Evolutionary conservation across 352 stramenopile genomes (phyloP).

Genomic region (Phytophthora palmivora): DNA sequence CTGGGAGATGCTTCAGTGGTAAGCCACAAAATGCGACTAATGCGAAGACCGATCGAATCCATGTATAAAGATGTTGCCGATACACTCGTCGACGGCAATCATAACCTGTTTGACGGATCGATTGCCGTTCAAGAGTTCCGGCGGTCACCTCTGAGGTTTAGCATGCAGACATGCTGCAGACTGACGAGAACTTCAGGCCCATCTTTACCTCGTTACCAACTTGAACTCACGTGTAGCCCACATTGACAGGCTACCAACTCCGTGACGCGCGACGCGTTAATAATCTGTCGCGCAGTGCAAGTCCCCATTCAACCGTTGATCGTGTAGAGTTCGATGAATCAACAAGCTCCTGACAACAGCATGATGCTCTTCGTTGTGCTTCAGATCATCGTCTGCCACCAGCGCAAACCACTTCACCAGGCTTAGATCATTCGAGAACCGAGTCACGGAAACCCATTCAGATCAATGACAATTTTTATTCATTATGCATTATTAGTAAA

Average conservation of each 20-base stretch:
- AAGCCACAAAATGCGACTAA: slow-evolving; percentile 3
- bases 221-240: slow-evolving; percentile 3
- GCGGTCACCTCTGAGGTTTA: slow-evolving; percentile 5
- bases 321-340: too few species aligned
- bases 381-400: not conserved
- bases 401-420: not conserved
- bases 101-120: not conserved
- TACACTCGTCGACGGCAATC: too few species aligned
- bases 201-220: slow-evolving; percentile 16
- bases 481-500: too few species aligned
- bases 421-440: too few species aligned
- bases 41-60: not conserved
- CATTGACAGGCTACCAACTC: slow-evolving; percentile 1
- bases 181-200: slow-evolving; percentile 10
- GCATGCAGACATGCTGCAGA: slow-evolving; percentile 5
- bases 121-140: slow-evolving; percentile 3
- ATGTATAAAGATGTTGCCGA: too few species aligned
- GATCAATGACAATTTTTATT: too few species aligned
- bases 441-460: too few species aligned
- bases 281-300: not conserved
- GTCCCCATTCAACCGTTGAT: not conserved
- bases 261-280: slow-evolving; percentile 17
- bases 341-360: not conserved
- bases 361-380: not conserved
- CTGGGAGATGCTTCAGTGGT: not conserved